phyloP scores from a whole-genome alignment of 2,329 filamentous ascomycete genomes.

The Neonectria neomacrospora region DNA sequence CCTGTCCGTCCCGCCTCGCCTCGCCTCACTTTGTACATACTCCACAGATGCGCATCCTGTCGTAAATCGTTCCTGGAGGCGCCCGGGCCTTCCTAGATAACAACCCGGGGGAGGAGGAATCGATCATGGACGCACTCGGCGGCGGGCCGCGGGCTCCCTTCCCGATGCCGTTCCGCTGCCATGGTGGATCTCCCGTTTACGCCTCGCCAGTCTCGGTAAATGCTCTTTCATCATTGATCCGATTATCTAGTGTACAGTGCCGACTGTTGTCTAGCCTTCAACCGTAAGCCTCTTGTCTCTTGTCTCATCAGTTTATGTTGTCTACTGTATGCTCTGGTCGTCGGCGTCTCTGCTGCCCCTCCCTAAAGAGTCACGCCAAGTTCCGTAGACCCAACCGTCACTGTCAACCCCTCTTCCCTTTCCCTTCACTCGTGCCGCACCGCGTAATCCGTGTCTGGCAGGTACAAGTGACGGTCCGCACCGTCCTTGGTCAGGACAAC shows the following conservation, averaged over 20 bases:
- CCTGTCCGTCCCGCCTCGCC: slow-evolving; percentile 16
- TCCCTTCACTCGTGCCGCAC: slow-evolving; percentile 70
- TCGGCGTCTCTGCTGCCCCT: slow-evolving; percentile 21
- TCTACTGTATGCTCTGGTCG: slow-evolving; percentile 19
- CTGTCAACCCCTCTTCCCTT: slow-evolving; percentile 22
- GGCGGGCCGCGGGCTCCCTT: slow-evolving; percentile 18
- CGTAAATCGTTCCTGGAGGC: slow-evolving; percentile 14
- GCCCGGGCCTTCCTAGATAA: slow-evolving; percentile 14
- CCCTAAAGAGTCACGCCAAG: slow-evolving; percentile 32
- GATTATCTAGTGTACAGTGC: slow-evolving; percentile 47
- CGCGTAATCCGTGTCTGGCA: slow-evolving; percentile 90
- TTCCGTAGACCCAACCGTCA: slow-evolving; percentile 29
- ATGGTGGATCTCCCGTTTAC: slow-evolving; percentile 22
- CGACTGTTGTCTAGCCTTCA: slow-evolving; percentile 39
- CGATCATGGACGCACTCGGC: slow-evolving; percentile 10
- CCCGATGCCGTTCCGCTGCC: slow-evolving; percentile 23
- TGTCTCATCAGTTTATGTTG: slow-evolving; percentile 21
- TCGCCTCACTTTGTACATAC: slow-evolving; percentile 18
- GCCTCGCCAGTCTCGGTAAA: slow-evolving; percentile 33
- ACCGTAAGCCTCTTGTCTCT: slow-evolving; percentile 23
- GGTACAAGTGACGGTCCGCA: slow-evolving; percentile 91
- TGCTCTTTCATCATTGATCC: slow-evolving; percentile 39
- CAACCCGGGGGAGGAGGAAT: slow-evolving; percentile 12
- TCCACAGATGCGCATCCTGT: slow-evolving; percentile 2
- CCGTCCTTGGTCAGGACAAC: slow-evolving; percentile 93